Percentiles rank a stretch among this genome's conserved stretches.
phyloP scores from a whole-genome alignment of 176 grass and related monocot species.

The Aegilops speltoides region DNA sequence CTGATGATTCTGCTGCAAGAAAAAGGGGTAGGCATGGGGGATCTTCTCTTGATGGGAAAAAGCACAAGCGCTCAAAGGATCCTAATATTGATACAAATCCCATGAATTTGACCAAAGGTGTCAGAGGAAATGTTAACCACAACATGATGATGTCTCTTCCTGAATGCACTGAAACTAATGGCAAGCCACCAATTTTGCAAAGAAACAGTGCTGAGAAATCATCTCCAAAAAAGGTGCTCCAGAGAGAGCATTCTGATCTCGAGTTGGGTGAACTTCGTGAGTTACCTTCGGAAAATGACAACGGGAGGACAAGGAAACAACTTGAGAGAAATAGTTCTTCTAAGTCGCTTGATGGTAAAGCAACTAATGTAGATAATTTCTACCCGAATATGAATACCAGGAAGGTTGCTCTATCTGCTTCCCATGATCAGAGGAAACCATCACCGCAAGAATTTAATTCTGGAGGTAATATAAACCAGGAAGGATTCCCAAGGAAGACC shows the following conservation, averaged over 20 bases:
- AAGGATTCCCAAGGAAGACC: slow-evolving; percentile 42
- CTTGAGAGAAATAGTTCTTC: slow-evolving; percentile 87
- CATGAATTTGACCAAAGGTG: slow-evolving; percentile 43
- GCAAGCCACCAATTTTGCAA: slow-evolving; percentile 33
- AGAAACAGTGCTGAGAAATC: slow-evolving; percentile 60
- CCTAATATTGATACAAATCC: slow-evolving; percentile 37
- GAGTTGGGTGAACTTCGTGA: slow-evolving; percentile 93
- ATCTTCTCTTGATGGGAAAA: slow-evolving; percentile 51
- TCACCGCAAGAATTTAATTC: slow-evolving; percentile 39
- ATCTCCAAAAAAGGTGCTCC: slow-evolving; percentile 50
- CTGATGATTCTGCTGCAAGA: slow-evolving; percentile 46
- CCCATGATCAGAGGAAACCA: slow-evolving; percentile 56
- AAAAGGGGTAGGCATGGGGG: slow-evolving; percentile 37
- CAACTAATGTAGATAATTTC: slow-evolving; percentile 39
- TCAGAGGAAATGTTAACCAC: slow-evolving; percentile 26
- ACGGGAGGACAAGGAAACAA: slow-evolving; percentile 50
- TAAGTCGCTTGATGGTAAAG: slow-evolving; percentile 64
- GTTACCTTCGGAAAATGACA: slow-evolving; percentile 55
- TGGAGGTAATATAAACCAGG: slow-evolving; percentile 36
- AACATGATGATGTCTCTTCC: slow-evolving; percentile 35
- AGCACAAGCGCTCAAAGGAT: slow-evolving; percentile 49
- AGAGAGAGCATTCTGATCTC: slow-evolving; percentile 87
- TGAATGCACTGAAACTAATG: slow-evolving; percentile 54
- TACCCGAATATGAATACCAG: slow-evolving; percentile 42
- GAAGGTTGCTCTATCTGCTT: slow-evolving; percentile 36